phyloP scores from a whole-genome alignment of 1,139 yeast genomes.

The Blastobotrys capitulatus region DNA sequence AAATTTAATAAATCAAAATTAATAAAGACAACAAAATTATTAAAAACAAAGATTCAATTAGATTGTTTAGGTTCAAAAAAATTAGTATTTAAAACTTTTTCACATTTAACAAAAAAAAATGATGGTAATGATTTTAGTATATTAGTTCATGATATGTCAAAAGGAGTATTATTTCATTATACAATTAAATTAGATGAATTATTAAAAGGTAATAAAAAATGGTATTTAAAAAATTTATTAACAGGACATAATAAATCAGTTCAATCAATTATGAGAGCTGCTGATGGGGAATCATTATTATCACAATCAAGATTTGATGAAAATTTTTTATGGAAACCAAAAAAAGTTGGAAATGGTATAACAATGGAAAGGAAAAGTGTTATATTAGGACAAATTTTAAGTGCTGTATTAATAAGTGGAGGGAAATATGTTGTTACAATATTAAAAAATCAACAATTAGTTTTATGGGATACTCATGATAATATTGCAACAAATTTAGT shows the following conservation, averaged over 20 bases:
- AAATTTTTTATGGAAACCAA: slow-evolving; percentile 32
- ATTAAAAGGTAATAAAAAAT: slow-evolving; percentile 6
- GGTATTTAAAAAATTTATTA: slow-evolving; percentile 34
- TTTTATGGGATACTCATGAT: slow-evolving; percentile 58
- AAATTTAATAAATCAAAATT: slow-evolving; percentile 10
- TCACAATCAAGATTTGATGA: slow-evolving; percentile 37
- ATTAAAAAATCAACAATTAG: slow-evolving; percentile 38
- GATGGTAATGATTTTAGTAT: slow-evolving; percentile 28
- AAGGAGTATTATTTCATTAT: slow-evolving; percentile 39
- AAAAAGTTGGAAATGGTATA: slow-evolving; percentile 23
- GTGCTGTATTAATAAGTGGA: slow-evolving; percentile 50
- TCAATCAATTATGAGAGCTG: slow-evolving; percentile 56
- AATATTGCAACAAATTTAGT: slow-evolving; percentile 23
- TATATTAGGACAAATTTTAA: slow-evolving; percentile 35
- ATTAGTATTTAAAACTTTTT: slow-evolving; percentile 3
- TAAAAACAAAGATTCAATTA: not conserved
- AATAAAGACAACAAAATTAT: not conserved
- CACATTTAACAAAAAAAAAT: slow-evolving; percentile 10
- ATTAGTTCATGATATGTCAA: slow-evolving; percentile 51
- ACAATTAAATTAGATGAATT: slow-evolving; percentile 11
- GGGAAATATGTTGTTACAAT: slow-evolving; percentile 48
- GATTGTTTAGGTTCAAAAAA: not conserved
- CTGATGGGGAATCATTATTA: slow-evolving; percentile 53
- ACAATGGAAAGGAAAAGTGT: slow-evolving; percentile 29
- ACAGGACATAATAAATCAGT: slow-evolving; percentile 88